Percentiles rank a stretch among this genome's conserved stretches.
phyloP scores from a whole-genome alignment of 2,329 filamentous ascomycete genomes.

The Moelleriella libera region DNA sequence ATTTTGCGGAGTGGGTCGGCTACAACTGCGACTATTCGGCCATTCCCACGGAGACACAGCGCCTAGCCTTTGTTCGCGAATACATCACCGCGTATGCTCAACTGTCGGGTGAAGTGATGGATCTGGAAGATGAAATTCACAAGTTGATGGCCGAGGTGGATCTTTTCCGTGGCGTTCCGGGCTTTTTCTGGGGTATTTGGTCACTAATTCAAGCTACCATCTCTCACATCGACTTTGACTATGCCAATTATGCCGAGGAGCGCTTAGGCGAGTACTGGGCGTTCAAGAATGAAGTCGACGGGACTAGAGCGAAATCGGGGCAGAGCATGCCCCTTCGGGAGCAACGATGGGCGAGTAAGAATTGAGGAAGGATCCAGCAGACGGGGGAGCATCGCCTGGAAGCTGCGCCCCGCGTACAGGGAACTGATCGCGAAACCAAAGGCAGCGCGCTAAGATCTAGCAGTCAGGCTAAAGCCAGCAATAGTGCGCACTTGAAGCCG shows the following conservation, averaged over 20 bases:
- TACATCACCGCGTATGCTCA: conserved; percentile 67
- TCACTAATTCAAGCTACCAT: conserved; percentile 88
- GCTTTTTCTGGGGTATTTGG: conserved; percentile 91
- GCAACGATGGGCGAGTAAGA: conserved; percentile 51
- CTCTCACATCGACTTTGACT: conserved; percentile 93
- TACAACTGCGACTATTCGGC: conserved; percentile 86
- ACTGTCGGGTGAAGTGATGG: conserved; percentile 26
- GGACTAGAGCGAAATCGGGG: conserved; percentile 35
- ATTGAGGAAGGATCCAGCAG: conserved; percentile 8
- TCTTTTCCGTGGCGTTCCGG: conserved; percentile 73
- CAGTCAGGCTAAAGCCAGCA: no score
- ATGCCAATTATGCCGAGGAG: conserved; percentile 77
- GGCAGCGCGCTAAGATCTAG: no score
- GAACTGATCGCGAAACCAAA: no score
- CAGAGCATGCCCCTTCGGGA: conserved; percentile 62
- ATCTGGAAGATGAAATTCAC: conserved; percentile 48
- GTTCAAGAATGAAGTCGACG: conserved; percentile 65
- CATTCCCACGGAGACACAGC: conserved; percentile 64
- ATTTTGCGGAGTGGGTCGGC: conserved; percentile 96
- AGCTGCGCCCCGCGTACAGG: background rate
- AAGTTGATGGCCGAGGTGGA: conserved; percentile 73
- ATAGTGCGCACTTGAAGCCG: no score
- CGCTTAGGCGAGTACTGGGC: conserved; percentile 85
- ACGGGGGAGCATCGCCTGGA: background rate
- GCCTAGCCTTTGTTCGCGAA: conserved; percentile 67